These are phyloP conservation scores for Fusarium compactum DNA, from an alignment of 2,329 filamentous ascomycete species.

Conservation along the genomic window DNA sequence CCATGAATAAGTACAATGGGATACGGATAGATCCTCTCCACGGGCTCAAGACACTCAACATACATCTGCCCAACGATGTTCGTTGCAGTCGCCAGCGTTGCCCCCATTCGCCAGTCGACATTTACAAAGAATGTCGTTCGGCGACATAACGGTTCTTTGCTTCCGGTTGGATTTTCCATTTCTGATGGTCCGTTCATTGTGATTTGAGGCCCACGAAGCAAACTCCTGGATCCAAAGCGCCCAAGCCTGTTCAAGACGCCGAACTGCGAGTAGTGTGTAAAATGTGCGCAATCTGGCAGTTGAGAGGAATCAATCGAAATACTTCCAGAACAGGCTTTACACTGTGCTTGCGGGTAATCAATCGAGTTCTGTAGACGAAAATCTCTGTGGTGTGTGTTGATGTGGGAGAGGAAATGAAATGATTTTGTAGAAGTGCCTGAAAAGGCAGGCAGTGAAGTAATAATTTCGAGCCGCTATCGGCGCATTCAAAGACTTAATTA, in stretches of 20 bases:
- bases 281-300: background rate
- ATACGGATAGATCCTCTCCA: conserved; percentile 18
- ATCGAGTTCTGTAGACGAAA: background rate
- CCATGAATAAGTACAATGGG: conserved; percentile 54
- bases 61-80: conserved; percentile 51
- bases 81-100: conserved; percentile 20
- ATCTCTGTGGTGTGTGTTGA: background rate
- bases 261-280: background rate
- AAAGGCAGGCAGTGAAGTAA: conserved; percentile 15
- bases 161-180: background rate
- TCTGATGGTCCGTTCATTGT: background rate
- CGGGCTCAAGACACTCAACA: conserved; percentile 51
- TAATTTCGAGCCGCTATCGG: background rate
- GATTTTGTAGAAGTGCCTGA: conserved; percentile 3
- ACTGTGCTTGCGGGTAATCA: too few species aligned
- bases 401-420: background rate
- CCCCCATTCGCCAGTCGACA: conserved; percentile 37
- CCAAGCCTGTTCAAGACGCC: background rate
- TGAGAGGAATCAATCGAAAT: background rate
- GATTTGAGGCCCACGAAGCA: background rate
- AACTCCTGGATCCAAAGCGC: conserved; percentile 2
- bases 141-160: conserved; percentile 24
- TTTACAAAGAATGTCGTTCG: conserved; percentile 47
- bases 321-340: accelerated
- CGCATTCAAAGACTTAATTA: background rate